These are phyloP conservation scores for Beauveria varroae DNA, from an alignment of 2,329 filamentous ascomycete genomes.

Conservation along the genomic window DNA sequence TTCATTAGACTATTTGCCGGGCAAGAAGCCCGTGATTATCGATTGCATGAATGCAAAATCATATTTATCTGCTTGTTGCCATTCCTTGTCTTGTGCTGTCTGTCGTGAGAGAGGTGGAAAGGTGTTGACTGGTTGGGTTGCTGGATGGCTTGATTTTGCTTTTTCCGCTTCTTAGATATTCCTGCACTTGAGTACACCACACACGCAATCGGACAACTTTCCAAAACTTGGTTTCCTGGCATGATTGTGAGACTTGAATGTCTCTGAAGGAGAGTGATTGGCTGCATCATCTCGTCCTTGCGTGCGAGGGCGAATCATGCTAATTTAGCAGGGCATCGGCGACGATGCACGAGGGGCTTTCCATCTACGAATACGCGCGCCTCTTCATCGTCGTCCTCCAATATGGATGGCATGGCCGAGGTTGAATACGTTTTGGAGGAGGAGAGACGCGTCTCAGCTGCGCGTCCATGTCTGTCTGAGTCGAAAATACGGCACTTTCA, in stretches of 20 bases:
- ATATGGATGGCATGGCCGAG: too few species aligned
- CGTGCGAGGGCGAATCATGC: too few species aligned
- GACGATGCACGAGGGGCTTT: too few species aligned
- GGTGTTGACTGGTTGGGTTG: neutral
- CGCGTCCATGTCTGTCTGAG: too few species aligned
- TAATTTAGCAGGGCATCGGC: too few species aligned
- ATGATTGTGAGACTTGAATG: neutral
- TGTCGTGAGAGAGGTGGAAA: neutral
- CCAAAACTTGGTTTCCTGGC: neutral
- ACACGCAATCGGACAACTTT: neutral
- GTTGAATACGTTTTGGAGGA: too few species aligned
- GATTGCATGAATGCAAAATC: constrained; percentile 1
- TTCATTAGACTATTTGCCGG: constrained; percentile 11
- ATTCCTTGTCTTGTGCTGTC: neutral
- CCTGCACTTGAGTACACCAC: too few species aligned
- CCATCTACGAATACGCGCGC: too few species aligned
- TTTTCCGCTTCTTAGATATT: neutral
- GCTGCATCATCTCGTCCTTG: too few species aligned
- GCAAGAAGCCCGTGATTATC: constrained; percentile 4
- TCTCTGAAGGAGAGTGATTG: neutral
- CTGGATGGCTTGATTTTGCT: neutral
- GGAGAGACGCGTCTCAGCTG: too few species aligned
- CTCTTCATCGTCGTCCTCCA: too few species aligned
- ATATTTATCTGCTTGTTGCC: neutral
- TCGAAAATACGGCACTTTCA: too few species aligned